Evolutionary conservation across 1,139 yeast genomes (phyloP).

Genomic region (Debaryomyces subglobosus): DNA sequence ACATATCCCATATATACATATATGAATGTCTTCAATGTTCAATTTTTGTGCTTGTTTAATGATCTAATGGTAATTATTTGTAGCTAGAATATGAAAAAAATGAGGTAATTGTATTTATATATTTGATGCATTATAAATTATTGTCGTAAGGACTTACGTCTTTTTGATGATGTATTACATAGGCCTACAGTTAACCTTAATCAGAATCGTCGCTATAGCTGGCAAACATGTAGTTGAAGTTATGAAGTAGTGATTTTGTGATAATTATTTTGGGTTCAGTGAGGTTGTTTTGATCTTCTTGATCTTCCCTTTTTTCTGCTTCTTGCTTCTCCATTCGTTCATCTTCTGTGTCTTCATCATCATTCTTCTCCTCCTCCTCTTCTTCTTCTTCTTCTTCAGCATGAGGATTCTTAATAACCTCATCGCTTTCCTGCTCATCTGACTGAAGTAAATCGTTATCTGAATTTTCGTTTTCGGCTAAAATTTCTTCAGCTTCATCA

Average conservation of each 20-base stretch:
- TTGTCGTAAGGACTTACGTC: not conserved
- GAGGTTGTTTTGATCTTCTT: not conserved
- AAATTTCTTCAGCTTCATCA: conserved; percentile 9
- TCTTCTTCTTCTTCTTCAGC: not conserved
- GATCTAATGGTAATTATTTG: not conserved
- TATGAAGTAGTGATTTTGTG: conserved; percentile 6
- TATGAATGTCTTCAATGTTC: not conserved
- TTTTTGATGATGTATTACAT: not conserved
- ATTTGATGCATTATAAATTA: not conserved
- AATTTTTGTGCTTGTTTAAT: not conserved
- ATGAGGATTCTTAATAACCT: not conserved
- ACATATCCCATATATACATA: not conserved
- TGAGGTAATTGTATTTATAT: not conserved
- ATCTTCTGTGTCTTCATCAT: not conserved
- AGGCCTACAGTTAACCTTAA: too few relatives aligned
- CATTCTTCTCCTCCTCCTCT: not conserved
- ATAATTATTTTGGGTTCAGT: not conserved
- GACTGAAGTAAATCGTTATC: not conserved
- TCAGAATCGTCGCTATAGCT: conserved; percentile 10
- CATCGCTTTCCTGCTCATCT: not conserved
- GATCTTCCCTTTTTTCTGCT: not conserved
- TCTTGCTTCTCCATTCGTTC: not conserved
- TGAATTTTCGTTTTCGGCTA: conserved; percentile 9
- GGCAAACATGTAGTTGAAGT: conserved; percentile 14
- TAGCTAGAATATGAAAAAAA: too few relatives aligned